Conservation (phyloP, 768 basidiomycete genomes). For the Obba rivulosa region DNA sequence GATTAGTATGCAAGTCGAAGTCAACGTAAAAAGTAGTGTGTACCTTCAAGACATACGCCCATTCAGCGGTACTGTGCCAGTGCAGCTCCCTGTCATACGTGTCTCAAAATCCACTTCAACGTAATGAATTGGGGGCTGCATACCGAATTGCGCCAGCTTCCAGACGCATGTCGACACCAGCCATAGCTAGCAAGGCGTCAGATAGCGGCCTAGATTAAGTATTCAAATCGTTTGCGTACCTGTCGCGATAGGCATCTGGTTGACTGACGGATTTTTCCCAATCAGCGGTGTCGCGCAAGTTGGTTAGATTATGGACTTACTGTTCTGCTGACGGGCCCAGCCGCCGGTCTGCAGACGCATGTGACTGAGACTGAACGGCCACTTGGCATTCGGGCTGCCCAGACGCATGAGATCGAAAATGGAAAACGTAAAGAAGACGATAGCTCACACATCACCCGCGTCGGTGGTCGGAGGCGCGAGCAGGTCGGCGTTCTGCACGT, state of each 20-base stretch:
- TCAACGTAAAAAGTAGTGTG: not conserved
- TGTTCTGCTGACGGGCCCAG: constrained; percentile 54
- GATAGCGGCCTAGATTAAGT: not conserved
- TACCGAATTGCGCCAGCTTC: constrained; percentile 26
- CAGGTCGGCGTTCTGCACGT: constrained; percentile 49
- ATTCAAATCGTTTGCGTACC: constrained; percentile 26
- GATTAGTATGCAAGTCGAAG: not conserved
- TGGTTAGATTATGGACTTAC: constrained; percentile 21
- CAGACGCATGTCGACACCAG: constrained; percentile 27
- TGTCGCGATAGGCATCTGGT: constrained; percentile 44
- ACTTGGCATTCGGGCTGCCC: constrained; percentile 43
- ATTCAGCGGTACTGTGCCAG: constrained; percentile 27
- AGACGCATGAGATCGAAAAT: not conserved
- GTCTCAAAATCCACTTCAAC: not conserved
- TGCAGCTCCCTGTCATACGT: constrained; percentile 21
- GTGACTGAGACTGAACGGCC: constrained; percentile 52
- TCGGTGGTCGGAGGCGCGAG: constrained; percentile 63
- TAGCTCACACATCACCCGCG: constrained; percentile 40
- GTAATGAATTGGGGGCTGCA: not conserved
- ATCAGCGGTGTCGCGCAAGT: not conserved
- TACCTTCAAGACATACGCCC: constrained; percentile 27
- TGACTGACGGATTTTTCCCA: constrained; percentile 24
- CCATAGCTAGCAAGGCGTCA: constrained; percentile 17
- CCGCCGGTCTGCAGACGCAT: constrained; percentile 55
- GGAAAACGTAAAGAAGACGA: not conserved